These are phyloP conservation scores for Rhododendron ferrugineum DNA, from an alignment of 148 eudicot genomes.

Conservation along the genomic window DNA sequence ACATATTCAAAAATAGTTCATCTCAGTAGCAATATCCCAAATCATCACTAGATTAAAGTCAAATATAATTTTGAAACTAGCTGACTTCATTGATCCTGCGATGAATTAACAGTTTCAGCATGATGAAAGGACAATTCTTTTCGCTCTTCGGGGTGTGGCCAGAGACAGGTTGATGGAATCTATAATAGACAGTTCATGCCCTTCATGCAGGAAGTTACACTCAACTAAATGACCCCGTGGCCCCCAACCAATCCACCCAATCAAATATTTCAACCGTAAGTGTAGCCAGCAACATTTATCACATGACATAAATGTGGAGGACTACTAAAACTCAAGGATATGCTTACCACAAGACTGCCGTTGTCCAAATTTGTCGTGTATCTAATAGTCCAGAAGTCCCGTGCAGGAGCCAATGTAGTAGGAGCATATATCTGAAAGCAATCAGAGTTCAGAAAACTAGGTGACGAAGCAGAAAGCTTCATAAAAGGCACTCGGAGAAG, in stretches of 20 bases:
- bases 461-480: neutral
- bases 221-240: neutral
- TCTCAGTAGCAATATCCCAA: neutral
- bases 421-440: constrained; percentile 77
- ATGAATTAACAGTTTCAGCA: neutral
- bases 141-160: neutral
- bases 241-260: constrained; percentile 1
- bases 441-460: neutral
- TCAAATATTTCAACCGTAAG: neutral
- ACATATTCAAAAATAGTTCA: neutral
- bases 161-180: neutral
- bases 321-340: neutral
- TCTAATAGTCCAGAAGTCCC: constrained; percentile 92
- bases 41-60: neutral
- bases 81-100: neutral
- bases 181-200: neutral
- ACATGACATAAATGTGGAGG: neutral
- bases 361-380: constrained; percentile 83
- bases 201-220: neutral
- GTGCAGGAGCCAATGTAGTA: constrained; percentile 91
- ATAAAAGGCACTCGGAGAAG: neutral
- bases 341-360: constrained; percentile 90
- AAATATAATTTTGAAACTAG: neutral
- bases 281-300: neutral
- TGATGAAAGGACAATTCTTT: neutral